A percentile compares a stretch with the other conserved stretches of the same genome.
phyloP scores from a whole-genome alignment of 148 eudicot species.

The Cornus controversa region DNA sequence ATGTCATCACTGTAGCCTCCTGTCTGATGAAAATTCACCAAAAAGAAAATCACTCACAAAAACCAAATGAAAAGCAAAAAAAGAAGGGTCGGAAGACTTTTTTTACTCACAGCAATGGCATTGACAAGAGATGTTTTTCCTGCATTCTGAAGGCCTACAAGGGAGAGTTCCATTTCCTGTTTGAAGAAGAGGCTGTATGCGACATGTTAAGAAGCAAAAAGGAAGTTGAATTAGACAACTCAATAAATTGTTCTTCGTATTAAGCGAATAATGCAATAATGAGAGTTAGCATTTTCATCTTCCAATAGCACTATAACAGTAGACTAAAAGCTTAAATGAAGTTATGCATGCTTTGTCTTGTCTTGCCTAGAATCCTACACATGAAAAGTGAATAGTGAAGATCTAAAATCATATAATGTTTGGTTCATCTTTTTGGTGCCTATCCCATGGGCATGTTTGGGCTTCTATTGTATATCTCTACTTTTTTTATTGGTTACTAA shows the following conservation, averaged over 20 bases:
- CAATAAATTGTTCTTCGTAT: neutral
- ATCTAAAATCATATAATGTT: neutral
- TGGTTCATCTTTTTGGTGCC: neutral
- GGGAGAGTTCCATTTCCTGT: slow-evolving; percentile 96
- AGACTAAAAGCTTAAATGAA: neutral
- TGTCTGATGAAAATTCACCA: slow-evolving; percentile 43
- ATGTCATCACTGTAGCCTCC: slow-evolving; percentile 89
- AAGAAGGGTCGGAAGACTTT: neutral
- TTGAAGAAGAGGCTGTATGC: slow-evolving; percentile 71
- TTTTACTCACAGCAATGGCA: slow-evolving; percentile 65
- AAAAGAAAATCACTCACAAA: slow-evolving; percentile 4
- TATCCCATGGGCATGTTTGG: no score
- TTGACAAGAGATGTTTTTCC: slow-evolving; percentile 92
- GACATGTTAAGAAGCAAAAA: slow-evolving; percentile 19
- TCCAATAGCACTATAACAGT: neutral
- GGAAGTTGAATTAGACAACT: neutral
- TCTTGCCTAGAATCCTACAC: neutral
- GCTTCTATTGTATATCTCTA: no score
- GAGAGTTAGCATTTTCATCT: neutral
- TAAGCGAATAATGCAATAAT: neutral
- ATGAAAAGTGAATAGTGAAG: neutral
- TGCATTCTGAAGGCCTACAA: slow-evolving; percentile 90
- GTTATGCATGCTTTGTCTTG: neutral
- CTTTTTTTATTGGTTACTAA: no score
- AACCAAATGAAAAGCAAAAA: neutral